These are phyloP conservation scores for Silybum marianum DNA, from an alignment of 129 eudicot genomes.

Conservation along the genomic window DNA sequence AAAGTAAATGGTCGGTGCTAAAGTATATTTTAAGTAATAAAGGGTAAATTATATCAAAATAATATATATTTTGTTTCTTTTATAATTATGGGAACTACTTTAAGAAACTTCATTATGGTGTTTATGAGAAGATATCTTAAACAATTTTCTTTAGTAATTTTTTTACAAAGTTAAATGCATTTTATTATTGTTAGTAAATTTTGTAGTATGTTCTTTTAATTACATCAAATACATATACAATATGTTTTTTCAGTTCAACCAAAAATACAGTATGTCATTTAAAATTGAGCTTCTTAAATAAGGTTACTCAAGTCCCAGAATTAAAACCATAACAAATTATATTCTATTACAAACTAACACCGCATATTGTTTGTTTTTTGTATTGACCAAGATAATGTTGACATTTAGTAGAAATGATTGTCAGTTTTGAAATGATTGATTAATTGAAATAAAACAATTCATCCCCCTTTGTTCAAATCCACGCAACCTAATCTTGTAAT, in stretches of 20 bases:
- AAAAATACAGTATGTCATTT: too few relatives aligned
- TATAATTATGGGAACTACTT: not conserved
- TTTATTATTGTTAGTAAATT: too few relatives aligned
- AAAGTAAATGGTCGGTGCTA: not conserved
- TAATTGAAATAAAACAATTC: slow-evolving; percentile 7
- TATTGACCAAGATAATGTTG: not conserved
- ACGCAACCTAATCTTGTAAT: slow-evolving; percentile 23
- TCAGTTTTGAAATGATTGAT: slow-evolving; percentile 7
- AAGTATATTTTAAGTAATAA: not conserved
- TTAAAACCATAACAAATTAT: not conserved
- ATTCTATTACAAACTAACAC: too few relatives aligned
- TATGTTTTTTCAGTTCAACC: not conserved
- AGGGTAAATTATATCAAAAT: not conserved
- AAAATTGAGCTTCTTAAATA: not conserved
- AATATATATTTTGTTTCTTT: not conserved
- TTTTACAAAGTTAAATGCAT: not conserved
- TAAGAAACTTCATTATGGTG: not conserved
- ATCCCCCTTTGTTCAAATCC: slow-evolving; percentile 23
- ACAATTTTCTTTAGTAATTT: not conserved
- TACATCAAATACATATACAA: not conserved
- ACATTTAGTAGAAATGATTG: slow-evolving; percentile 7
- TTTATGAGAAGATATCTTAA: not conserved
- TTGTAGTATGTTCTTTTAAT: too few relatives aligned
- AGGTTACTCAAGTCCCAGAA: not conserved
- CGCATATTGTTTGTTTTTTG: not conserved